A percentile compares a stretch with the other conserved stretches of the same genome.
phyloP scores from a whole-genome alignment of 1,139 yeast genomes.

The Kurtzmaniella quercitrusa region DNA sequence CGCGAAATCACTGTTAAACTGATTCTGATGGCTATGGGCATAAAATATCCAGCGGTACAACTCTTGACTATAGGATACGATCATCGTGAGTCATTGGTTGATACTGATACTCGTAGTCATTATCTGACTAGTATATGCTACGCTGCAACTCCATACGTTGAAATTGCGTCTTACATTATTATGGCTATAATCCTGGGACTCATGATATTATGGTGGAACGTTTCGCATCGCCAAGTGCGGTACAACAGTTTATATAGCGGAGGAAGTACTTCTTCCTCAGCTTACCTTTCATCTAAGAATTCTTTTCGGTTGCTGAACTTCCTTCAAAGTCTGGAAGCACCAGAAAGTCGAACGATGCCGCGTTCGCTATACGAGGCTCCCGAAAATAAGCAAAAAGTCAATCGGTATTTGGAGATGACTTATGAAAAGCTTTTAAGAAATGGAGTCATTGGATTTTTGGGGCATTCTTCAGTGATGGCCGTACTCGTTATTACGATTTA shows the following conservation, averaged over 20 bases:
- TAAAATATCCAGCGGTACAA: conserved; percentile 51
- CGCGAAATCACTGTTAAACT: conserved; percentile 54
- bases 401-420: background rate
- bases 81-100: conserved; percentile 14
- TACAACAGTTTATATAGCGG: background rate
- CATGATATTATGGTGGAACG: conserved; percentile 27
- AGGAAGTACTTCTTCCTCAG: background rate
- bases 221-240: conserved; percentile 20
- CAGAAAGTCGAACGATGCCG: background rate
- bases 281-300: conserved; percentile 8
- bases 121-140: conserved; percentile 46
- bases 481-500: conserved; percentile 16
- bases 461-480: conserved; percentile 17
- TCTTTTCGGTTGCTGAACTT: conserved; percentile 21
- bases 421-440: background rate
- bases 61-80: conserved; percentile 24
- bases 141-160: conserved; percentile 46
- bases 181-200: conserved; percentile 34
- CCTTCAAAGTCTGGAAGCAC: conserved; percentile 20
- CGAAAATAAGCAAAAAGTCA: background rate
- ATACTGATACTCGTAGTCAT: conserved; percentile 15
- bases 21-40: conserved; percentile 61
- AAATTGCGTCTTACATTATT: conserved; percentile 34
- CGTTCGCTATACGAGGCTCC: background rate
- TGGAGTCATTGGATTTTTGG: conserved; percentile 13